A percentile compares a stretch with the other conserved stretches of the same genome.
Evolutionary conservation across 2,329 filamentous ascomycete genomes (phyloP).

Genomic region (Periglandula ipomoeae): DNA sequence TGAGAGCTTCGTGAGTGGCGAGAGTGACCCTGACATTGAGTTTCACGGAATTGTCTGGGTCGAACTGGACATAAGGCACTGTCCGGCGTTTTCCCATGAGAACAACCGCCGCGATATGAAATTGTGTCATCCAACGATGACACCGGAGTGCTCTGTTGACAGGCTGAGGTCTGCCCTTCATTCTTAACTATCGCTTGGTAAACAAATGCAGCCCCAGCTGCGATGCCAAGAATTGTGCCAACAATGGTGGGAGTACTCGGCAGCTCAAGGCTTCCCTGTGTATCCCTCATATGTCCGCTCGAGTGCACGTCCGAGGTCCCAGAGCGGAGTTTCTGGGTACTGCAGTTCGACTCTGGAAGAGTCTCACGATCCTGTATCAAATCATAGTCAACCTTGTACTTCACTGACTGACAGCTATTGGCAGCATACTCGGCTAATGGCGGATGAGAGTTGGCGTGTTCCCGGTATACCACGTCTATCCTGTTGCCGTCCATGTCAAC

Average conservation of each 20-base stretch:
- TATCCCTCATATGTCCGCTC: not conserved
- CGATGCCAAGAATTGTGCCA: conserved; percentile 69
- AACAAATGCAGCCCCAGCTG: conserved; percentile 53
- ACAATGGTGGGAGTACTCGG: conserved; percentile 55
- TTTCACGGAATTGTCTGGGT: not conserved
- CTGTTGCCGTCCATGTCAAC: conserved; percentile 77
- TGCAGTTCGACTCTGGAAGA: not conserved
- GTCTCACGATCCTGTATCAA: not conserved
- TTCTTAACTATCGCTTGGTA: conserved; percentile 54
- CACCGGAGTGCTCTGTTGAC: conserved; percentile 23
- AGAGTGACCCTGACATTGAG: not conserved
- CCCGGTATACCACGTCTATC: conserved; percentile 61
- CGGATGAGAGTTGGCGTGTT: conserved; percentile 15
- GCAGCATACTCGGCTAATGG: not conserved
- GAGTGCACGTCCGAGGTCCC: not conserved
- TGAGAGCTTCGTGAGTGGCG: not conserved
- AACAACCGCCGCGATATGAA: not conserved
- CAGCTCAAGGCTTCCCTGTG: not conserved
- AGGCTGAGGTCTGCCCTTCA: conserved; percentile 36
- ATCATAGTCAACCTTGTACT: not conserved
- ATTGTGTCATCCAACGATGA: not conserved
- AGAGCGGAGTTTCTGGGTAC: not conserved
- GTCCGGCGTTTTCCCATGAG: not conserved
- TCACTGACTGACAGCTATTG: not conserved
- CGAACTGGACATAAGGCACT: not conserved